Evolutionary conservation across 164 flowering plant genomes (phyloP).

Genomic region (Stephania cephalantha): DNA sequence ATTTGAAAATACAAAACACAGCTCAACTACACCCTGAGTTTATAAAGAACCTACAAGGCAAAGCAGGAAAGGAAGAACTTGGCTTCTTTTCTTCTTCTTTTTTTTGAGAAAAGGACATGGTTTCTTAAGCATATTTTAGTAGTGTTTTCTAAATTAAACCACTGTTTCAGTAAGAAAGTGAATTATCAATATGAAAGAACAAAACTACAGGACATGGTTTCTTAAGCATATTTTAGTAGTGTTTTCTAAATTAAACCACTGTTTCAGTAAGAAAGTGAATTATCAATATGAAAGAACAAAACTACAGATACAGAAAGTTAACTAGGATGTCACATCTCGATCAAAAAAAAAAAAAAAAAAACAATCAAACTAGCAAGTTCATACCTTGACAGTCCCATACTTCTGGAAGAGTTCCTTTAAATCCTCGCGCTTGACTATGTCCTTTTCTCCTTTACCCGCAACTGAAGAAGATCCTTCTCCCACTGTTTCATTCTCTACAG

Average conservation of each 20-base stretch:
- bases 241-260: background rate
- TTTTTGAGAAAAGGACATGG: background rate
- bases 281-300: background rate
- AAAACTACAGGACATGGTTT: background rate
- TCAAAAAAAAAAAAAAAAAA: too few relatives aligned
- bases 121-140: background rate
- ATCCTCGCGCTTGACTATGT: slow-evolving; percentile 81
- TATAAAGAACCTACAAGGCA: too few relatives aligned
- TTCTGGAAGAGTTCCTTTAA: slow-evolving; percentile 56
- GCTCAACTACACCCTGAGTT: too few relatives aligned
- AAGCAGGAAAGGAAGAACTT: too few relatives aligned
- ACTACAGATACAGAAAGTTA: background rate
- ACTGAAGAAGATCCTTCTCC: slow-evolving; percentile 22
- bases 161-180: background rate
- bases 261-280: too few relatives aligned
- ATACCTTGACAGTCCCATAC: slow-evolving; percentile 83
- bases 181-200: background rate
- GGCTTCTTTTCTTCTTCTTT: too few relatives aligned
- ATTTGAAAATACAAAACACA: too few relatives aligned
- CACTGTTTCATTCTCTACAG: slow-evolving; percentile 15
- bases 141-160: background rate
- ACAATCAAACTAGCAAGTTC: too few relatives aligned
- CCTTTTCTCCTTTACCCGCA: slow-evolving; percentile 34
- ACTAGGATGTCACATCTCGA: too few relatives aligned
- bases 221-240: background rate